phyloP scores from a whole-genome alignment of 805 yeast genomes.

The Candida ortonii region DNA sequence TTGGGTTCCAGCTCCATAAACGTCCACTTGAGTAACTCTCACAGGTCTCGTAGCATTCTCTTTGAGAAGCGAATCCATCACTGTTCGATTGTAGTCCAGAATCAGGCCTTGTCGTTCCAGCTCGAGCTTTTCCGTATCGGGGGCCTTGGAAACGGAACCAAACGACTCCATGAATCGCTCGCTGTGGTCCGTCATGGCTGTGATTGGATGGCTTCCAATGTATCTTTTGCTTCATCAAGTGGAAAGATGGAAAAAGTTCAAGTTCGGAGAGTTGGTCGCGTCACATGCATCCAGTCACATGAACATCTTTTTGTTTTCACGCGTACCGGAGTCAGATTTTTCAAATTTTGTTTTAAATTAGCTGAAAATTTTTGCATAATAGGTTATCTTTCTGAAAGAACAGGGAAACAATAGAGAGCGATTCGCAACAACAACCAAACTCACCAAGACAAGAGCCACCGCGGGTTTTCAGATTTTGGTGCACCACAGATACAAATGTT shows the following conservation, averaged over 20 bases:
- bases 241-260: too few relatives aligned
- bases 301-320: slow-evolving; percentile 1
- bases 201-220: background rate
- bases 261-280: too few relatives aligned
- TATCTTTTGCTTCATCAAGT: slow-evolving; percentile 2
- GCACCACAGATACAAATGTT: too few relatives aligned
- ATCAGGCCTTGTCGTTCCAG: slow-evolving; percentile 29
- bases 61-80: slow-evolving; percentile 28
- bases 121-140: slow-evolving; percentile 23
- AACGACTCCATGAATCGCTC: slow-evolving; percentile 25
- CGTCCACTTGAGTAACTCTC: slow-evolving; percentile 41
- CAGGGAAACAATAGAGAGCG: too few relatives aligned
- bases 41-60: slow-evolving; percentile 41
- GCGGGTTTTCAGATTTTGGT: slow-evolving; percentile 4
- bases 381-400: too few relatives aligned
- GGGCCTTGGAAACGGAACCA: slow-evolving; percentile 8
- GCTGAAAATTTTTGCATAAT: slow-evolving; percentile 4
- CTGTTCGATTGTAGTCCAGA: slow-evolving; percentile 26
- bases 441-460: too few relatives aligned
- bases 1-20: slow-evolving; percentile 43
- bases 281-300: too few relatives aligned
- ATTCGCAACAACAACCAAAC: too few relatives aligned
- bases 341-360: background rate
- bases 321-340: slow-evolving; percentile 3
- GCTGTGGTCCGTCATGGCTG: slow-evolving; percentile 17